A percentile compares a stretch with the other conserved stretches of the same genome.
Conservation (phyloP, 306 rosid genomes). For the Cucurbita moschata region DNA sequence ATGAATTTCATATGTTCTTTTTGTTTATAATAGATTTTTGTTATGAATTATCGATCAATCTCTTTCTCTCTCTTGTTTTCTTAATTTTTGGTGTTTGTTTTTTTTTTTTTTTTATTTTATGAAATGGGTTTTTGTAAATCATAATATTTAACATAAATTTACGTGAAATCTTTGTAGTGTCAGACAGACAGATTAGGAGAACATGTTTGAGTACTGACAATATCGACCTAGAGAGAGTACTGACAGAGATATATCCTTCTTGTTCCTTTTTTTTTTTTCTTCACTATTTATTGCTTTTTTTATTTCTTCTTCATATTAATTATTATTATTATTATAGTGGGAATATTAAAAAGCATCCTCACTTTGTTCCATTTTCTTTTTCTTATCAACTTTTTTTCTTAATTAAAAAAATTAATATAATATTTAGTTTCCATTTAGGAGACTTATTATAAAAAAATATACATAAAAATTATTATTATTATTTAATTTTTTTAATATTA, state of each 20-base stretch:
- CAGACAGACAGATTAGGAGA: background rate
- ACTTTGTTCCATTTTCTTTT: background rate
- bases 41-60: background rate
- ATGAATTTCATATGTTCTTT: background rate
- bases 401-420: no score
- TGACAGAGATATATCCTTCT: background rate
- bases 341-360: background rate
- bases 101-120: background rate
- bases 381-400: background rate
- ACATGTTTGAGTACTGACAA: background rate
- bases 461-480: no score
- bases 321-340: background rate
- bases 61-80: background rate
- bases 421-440: no score
- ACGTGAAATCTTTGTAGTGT: constrained; percentile 4
- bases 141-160: background rate
- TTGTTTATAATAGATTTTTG: background rate
- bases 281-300: background rate
- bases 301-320: background rate
- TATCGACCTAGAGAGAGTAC: background rate
- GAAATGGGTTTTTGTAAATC: background rate
- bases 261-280: background rate
- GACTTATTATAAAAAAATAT: no score
- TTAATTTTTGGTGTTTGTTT: background rate
- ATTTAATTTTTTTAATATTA: no score